phyloP scores from a whole-genome alignment of 495 filamentous ascomycete genomes.

The Hypoxylon subgilvum region DNA sequence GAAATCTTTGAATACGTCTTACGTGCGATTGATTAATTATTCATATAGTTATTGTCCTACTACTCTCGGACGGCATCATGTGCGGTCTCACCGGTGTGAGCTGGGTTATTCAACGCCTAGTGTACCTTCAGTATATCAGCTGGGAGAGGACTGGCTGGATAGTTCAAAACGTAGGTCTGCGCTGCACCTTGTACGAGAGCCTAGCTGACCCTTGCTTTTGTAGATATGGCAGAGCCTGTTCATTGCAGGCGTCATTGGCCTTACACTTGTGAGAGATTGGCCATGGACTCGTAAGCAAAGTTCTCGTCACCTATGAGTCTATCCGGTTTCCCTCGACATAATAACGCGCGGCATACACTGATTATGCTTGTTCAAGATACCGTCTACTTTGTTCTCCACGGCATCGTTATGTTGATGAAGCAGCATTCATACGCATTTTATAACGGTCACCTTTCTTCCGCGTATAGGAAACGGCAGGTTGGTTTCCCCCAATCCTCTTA shows the following conservation, averaged over 20 bases:
- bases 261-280: slow-evolving; percentile 71
- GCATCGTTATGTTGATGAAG: slow-evolving; percentile 76
- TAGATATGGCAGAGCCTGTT: slow-evolving; percentile 69
- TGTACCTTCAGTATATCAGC: slow-evolving; percentile 59
- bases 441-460: slow-evolving; percentile 72
- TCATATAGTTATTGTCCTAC: slow-evolving; percentile 59
- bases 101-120: slow-evolving; percentile 63
- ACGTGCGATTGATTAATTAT: slow-evolving; percentile 1
- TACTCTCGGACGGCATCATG: slow-evolving; percentile 70
- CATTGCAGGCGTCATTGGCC: slow-evolving; percentile 61
- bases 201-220: slow-evolving; percentile 2
- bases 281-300: slow-evolving; percentile 67
- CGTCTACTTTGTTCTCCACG: slow-evolving; percentile 74
- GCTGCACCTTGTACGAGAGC: neutral
- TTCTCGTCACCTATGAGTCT: slow-evolving; percentile 57
- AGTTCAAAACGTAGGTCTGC: slow-evolving; percentile 61
- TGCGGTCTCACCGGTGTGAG: slow-evolving; percentile 64
- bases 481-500: too few species aligned
- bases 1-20: neutral
- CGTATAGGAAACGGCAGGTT: slow-evolving; percentile 55
- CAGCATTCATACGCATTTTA: slow-evolving; percentile 78
- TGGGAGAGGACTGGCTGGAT: slow-evolving; percentile 73
- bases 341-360: slow-evolving; percentile 2
- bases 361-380: slow-evolving; percentile 35
- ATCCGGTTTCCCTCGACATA: slow-evolving; percentile 42